Base-by-base conservation (phyloP, 805 yeast genomes). In the Yamadazyma endophytica region DNA sequence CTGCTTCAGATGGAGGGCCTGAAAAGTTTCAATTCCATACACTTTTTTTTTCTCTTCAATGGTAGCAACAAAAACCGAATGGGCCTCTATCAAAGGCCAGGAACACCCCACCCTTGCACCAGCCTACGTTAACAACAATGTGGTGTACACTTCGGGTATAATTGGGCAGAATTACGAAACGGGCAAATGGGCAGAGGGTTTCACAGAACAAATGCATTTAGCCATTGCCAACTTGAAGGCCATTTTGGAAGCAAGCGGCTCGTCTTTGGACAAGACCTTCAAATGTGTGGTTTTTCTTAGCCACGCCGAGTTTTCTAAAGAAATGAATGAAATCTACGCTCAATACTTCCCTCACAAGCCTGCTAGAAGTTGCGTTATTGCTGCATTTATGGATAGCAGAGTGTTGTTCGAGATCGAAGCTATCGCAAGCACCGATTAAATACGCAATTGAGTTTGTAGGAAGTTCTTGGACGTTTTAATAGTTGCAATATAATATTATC, bases 371-470 rank as follows among this genome's bases (percentile, higher is more conserved):
- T 70, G 77, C 47, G 58, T 75, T 21, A 58, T 70, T 31, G 77
- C 69, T 20, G 65, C 56, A 6, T 74, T 75, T 56, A 75, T 76
- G 46, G 66, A 72, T 47, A 60, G 68, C 8, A 44, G 55, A n/a
- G 39, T 74, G 32, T 64, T 70, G 42, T 70, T 75, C 28, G 81
- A 75, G 46, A 46, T 74, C 33, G 79, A 75, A 44, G 65, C 68
- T 30, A 55, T 73, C 46, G 74, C 75, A 20, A 44, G 59, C 21
- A 27, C 47, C 17, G 54, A 58, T 20, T 49, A 44, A n/a, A n/a
- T n/a, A n/a, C n/a, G n/a, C n/a, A n/a, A n/a, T n/a, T n/a, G n/a
- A n/a, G n/a, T n/a, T n/a, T n/a, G n/a, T n/a, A n/a, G n/a, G n/a
- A n/a, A n/a, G n/a, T n/a, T n/a, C n/a, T n/a, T n/a, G n/a, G n/a